phyloP scores from a whole-genome alignment of 805 yeast genomes.

The Barnettozyma sucrosica region DNA sequence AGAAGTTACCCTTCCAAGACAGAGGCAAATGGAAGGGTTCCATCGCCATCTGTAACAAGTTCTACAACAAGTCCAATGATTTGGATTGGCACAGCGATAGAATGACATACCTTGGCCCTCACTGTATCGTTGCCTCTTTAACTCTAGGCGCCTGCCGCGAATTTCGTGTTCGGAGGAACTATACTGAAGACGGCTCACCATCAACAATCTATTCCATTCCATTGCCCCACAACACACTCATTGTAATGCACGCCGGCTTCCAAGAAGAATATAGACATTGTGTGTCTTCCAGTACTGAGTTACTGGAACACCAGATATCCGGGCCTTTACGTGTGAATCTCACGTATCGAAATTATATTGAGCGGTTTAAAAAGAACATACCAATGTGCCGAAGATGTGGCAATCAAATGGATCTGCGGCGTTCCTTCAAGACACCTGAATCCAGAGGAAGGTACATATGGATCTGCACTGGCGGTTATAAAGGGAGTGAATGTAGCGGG shows the following conservation, averaged over 20 bases:
- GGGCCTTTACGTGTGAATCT: slow-evolving; percentile 53
- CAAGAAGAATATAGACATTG: slow-evolving; percentile 73
- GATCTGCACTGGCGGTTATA: slow-evolving; percentile 50
- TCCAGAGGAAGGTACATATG: slow-evolving; percentile 58
- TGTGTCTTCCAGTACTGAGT: slow-evolving; percentile 40
- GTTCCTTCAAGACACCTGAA: slow-evolving; percentile 42
- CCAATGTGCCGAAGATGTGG: slow-evolving; percentile 41
- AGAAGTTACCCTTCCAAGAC: slow-evolving; percentile 34
- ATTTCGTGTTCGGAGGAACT: slow-evolving; percentile 48
- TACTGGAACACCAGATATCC: slow-evolving; percentile 42
- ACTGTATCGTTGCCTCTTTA: slow-evolving; percentile 59
- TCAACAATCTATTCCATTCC: slow-evolving; percentile 44
- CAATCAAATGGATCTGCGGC: slow-evolving; percentile 44
- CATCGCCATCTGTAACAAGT: slow-evolving; percentile 51
- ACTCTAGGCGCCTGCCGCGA: slow-evolving; percentile 67
- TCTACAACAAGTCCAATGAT: slow-evolving; percentile 41
- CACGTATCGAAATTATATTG: slow-evolving; percentile 55
- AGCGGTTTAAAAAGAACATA: slow-evolving; percentile 28
- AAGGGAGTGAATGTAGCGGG: slow-evolving; percentile 41
- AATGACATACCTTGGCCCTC: slow-evolving; percentile 66
- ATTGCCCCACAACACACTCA: slow-evolving; percentile 63
- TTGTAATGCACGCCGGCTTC: slow-evolving; percentile 73
- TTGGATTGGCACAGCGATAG: slow-evolving; percentile 78
- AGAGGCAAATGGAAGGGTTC: slow-evolving; percentile 44
- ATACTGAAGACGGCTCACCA: slow-evolving; percentile 25